Evolutionary conservation across 129 eudicot species (phyloP).

Genomic region (Centaurea solstitialis): DNA sequence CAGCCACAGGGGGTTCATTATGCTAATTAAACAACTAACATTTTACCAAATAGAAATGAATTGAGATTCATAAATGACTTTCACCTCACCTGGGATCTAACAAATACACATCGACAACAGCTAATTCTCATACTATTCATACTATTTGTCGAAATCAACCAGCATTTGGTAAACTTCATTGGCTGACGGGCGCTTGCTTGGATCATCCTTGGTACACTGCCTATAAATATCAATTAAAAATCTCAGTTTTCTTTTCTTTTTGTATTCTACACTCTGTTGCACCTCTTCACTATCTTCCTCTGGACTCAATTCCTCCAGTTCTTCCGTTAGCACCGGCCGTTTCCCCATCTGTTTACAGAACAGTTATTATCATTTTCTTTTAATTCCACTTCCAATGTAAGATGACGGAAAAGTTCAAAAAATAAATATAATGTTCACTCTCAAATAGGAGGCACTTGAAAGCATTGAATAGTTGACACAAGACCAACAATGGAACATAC

Average conservation of each 20-base stretch:
- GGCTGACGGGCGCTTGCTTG: slow-evolving; percentile 78
- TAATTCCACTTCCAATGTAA: background rate
- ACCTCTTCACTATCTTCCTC: slow-evolving; percentile 40
- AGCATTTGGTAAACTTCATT: slow-evolving; percentile 50
- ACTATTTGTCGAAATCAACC: slow-evolving; percentile 27
- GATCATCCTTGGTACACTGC: slow-evolving; percentile 70
- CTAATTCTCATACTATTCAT: slow-evolving; percentile 26
- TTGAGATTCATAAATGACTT: slow-evolving; percentile 26
- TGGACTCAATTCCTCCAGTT: slow-evolving; percentile 50
- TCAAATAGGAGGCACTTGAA: background rate
- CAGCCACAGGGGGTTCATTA: background rate
- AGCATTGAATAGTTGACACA: background rate
- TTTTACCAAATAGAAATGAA: background rate
- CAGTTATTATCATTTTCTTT: background rate
- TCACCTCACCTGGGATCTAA: slow-evolving; percentile 29
- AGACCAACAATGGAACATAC: background rate
- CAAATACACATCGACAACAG: background rate
- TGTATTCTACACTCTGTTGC: slow-evolving; percentile 29
- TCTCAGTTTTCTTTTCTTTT: slow-evolving; percentile 24
- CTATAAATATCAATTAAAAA: slow-evolving; percentile 62
- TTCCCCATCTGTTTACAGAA: slow-evolving; percentile 59
- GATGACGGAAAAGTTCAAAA: background rate
- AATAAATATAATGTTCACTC: background rate
- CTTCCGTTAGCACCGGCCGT: slow-evolving; percentile 72
- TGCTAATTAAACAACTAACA: background rate